Evolutionary conservation across 1,139 yeast genomes (phyloP), one percentile per base, ranked within the genome.

Genomic region (Candida smagusa): DNA sequence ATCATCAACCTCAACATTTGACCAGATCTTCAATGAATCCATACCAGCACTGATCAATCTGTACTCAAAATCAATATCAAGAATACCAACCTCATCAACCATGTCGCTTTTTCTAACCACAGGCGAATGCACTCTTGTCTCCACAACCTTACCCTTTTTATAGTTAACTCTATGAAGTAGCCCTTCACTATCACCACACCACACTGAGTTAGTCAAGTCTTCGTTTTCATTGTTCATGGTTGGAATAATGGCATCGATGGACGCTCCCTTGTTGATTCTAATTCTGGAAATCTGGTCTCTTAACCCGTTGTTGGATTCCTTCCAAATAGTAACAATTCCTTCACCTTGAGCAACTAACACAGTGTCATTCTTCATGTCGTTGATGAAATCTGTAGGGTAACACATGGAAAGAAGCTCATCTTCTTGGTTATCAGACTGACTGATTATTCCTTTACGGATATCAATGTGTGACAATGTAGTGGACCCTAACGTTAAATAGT

Each of bases 291-390:
- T 71, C 59, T 89, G 97, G 59, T 90, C 97, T 46, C 69, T 72
- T 50, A 83, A 74, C 36, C 72, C 72, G 53, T 83, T 84, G 55
- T 77, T 77, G 30, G 77, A 70, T 30, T 83, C 79, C 48, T 79
- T 81, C 98, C 97, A 92, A n/a, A 85, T 69, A 0, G 97, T 88
- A 6, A 88, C 73, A n/a, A 88, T 77, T 2, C 97, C 97, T 56
- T 85, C 95, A 3, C 95, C 90, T 80, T 89, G 90, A 51, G 90
- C 81, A 0, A 84, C 85, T 13, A 82, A 68, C 2, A 81, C 80
- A 2, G 76, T 68, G 31, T 82, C 88, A 42, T 78, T 82, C 28
- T 74, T 75, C 30, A 73, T 74, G 19, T 71, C 68, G n/a, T 75
- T 79, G 16, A 59, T 52, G 36, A 47, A 52, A 45, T 82, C 85